These are phyloP conservation scores for Echium plantagineum DNA, from an alignment of 257 asterid genomes.

Conservation along the genomic window DNA sequence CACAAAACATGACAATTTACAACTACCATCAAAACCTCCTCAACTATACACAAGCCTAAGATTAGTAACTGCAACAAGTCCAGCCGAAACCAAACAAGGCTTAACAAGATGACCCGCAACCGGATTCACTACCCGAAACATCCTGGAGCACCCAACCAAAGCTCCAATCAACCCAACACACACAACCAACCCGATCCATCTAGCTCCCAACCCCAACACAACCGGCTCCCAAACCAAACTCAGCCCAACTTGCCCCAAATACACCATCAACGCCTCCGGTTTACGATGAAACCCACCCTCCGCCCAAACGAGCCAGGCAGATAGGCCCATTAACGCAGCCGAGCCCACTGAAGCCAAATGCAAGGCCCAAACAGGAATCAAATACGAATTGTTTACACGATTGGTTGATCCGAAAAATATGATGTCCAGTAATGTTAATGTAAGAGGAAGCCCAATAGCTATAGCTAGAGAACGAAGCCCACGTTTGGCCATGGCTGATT, in stretches of 20 bases:
- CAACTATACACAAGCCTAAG: conserved; percentile 2
- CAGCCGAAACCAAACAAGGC: conserved; percentile 3
- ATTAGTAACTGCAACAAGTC: neutral
- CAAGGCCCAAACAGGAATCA: conserved; percentile 80
- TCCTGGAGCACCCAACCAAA: conserved; percentile 38
- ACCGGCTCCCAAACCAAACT: conserved; percentile 75
- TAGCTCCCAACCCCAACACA: conserved; percentile 21
- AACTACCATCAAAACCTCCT: neutral
- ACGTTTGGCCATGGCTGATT: neutral
- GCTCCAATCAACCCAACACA: conserved; percentile 26
- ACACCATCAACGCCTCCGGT: conserved; percentile 46
- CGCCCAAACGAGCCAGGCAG: conserved; percentile 89
- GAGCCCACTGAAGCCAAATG: conserved; percentile 49
- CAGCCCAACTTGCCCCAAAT: conserved; percentile 40
- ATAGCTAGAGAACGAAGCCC: neutral
- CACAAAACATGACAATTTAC: neutral
- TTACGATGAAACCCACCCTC: conserved; percentile 78
- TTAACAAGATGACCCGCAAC: conserved; percentile 6
- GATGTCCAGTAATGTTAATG: neutral
- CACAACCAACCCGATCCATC: neutral
- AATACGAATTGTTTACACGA: conserved; percentile 52
- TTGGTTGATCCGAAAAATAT: conserved; percentile 17
- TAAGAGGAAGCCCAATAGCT: neutral
- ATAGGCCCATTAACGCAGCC: conserved; percentile 54
- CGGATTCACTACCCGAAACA: conserved; percentile 50